phyloP scores from a whole-genome alignment of 169 alveolate genomes.

The Babesia bigemina region DNA sequence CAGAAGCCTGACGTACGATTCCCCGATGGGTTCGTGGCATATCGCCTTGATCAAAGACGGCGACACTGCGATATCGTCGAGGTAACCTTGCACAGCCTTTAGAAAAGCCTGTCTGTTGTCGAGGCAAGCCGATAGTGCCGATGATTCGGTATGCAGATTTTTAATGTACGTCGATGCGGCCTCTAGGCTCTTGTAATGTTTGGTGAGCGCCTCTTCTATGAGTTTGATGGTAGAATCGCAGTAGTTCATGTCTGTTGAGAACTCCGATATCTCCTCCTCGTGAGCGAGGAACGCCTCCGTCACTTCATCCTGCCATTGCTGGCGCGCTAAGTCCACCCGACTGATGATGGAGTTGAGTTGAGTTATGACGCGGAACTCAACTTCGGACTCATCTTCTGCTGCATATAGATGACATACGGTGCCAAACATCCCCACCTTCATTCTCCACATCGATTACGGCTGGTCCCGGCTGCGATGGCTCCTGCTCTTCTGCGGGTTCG shows the following conservation, averaged over 20 bases:
- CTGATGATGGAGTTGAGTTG: constrained; percentile 16
- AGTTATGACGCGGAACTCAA: neutral
- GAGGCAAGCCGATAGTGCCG: constrained; percentile 61
- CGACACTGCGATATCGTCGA: constrained; percentile 67
- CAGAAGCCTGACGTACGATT: constrained; percentile 46
- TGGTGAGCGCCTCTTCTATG: constrained; percentile 62
- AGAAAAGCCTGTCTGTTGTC: constrained; percentile 65
- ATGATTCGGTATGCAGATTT: constrained; percentile 67
- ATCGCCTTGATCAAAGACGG: constrained; percentile 70
- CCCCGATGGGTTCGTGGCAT: constrained; percentile 65
- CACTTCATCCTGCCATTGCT: constrained; percentile 62
- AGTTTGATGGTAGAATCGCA: constrained; percentile 62
- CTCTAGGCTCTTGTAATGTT: constrained; percentile 63
- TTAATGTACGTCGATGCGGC: constrained; percentile 64
- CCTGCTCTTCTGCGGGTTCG: neutral
- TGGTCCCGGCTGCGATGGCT: neutral
- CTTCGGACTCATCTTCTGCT: neutral
- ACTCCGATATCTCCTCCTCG: constrained; percentile 59
- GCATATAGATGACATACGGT: neutral
- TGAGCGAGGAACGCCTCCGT: constrained; percentile 54
- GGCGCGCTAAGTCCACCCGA: constrained; percentile 35
- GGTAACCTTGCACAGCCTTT: constrained; percentile 64
- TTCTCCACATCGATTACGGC: neutral
- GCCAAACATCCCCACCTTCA: neutral
- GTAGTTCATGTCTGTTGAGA: constrained; percentile 63